Base-by-base conservation (phyloP, 306 rosid genomes). In the Gastrolobium villosum region DNA sequence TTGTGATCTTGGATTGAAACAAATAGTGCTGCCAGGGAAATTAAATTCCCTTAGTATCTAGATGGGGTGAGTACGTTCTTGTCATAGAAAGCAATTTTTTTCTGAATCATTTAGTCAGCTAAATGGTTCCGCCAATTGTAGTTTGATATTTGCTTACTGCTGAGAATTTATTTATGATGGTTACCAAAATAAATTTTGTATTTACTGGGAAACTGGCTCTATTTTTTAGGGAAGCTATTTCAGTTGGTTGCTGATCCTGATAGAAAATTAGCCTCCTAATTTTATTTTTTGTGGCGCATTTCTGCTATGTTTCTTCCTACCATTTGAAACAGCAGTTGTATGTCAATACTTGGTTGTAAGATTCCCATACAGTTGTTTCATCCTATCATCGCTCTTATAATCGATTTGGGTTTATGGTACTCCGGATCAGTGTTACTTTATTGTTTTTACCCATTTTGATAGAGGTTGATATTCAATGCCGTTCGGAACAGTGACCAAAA, bases 11-110 rank as follows among this genome's bases (percentile, higher is more conserved):
- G 87, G 79, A 71, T 75, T 69, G 15, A 45, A 73, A 68, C 26
- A 0, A 67, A 11, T 54, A 49, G 41, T 2, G 63, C 81, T 8
- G 26, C 77, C 54, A 7, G 44, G 84, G 75, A 69, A 75, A 63
- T 46, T 45, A 54, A 31, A 55, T 61, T 61, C 72, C 64, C 11
- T 9, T 68, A 54, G 67, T 64, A 11, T 53, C 73, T 11, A 13
- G 26, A 20, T 20, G 59, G 66, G 81, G 78, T 74, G 80, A 81
- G 84, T 69, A 34, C 45, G 44, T 57, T 44, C 35, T 79, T 20
- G 26, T 52, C 52, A 72, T 45, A 30, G 71, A 52, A 71, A 30
- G 70, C 64, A 56, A 13, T 44, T 28, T 2, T 20, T 32, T 7
- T 20, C 26, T 20, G 26, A 20, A 20, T 20, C 26, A 20, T 20